Base-by-base conservation (phyloP, 176 grass and related monocot species). In the Alloteropsis semialata region DNA sequence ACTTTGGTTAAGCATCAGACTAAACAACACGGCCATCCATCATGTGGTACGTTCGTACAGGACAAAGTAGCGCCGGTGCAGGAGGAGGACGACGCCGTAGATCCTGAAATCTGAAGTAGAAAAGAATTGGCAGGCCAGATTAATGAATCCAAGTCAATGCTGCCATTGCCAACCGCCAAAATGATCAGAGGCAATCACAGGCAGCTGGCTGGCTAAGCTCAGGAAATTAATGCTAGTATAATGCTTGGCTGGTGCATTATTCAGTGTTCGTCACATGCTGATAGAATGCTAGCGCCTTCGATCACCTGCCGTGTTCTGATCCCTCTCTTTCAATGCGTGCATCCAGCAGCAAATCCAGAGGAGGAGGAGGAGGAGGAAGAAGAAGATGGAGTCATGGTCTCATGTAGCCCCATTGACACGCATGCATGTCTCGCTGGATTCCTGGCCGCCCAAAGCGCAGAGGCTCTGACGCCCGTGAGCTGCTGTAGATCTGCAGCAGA, bases 141-240 rank as follows among this genome's bases (percentile, higher is more conserved):
- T 46, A 28, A 10, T 48, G 0, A 49, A 86, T 32, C 36, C 56
- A 49, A 55, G 84, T 90, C 88, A 82, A 86, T 78, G 82, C 71
- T 71, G 82, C 65, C 65, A 82, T 43, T 33, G 79, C 88, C 79
- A 90, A 90, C 79, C 48, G 58, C 84, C 74, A 21, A 49, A 82
- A 67, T 86, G 88, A 90, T 90, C 67, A 78, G 84, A 25, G 83
- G 83, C 83, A 86, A 89, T 82, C 83, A 77, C 65, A 70, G 25
- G 48, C 46, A 15, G 56, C 28, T 36, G 17, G 33, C 21, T 70
- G 33, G 24, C 21, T 59, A 59, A 57, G 30, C 38, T 17, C 12
- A 76, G 27, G 11, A 54, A 50, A 66, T 53, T 65, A 80, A 67
- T 63, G 30, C 44, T 53, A 45, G 0, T 42, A 30, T 53, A 53